Evolutionary conservation across 306 rosid genomes (phyloP).

Genomic region (Pyrus bretschneideri): DNA sequence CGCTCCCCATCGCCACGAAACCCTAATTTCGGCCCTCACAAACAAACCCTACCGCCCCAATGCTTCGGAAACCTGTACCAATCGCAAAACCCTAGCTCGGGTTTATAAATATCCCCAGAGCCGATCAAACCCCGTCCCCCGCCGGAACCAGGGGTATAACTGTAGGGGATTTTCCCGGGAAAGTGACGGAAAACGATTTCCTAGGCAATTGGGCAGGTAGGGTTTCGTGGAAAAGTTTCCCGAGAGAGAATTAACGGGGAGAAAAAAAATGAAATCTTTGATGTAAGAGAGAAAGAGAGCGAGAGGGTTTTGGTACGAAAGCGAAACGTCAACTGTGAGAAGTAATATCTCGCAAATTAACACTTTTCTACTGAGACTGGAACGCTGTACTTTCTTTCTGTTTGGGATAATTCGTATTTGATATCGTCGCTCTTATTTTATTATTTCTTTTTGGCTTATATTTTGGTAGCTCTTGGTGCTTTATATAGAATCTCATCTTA

Average conservation of each 20-base stretch:
- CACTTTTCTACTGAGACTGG: neutral
- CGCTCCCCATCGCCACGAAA: constrained; percentile 66
- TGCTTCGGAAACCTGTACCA: constrained; percentile 12
- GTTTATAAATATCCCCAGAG: neutral
- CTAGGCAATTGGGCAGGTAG: neutral
- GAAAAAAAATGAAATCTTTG: neutral
- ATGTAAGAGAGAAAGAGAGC: neutral
- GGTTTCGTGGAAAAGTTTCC: neutral
- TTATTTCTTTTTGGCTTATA: no score
- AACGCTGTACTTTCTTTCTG: no score
- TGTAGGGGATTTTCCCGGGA: neutral
- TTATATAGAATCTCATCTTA: no score
- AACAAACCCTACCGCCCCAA: neutral
- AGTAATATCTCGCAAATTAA: neutral
- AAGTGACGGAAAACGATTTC: neutral
- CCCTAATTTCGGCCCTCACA: constrained; percentile 29
- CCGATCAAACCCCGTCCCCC: neutral
- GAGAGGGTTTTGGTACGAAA: neutral
- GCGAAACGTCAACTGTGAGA: neutral
- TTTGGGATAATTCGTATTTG: no score
- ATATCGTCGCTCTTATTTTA: no score
- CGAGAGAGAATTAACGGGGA: neutral
- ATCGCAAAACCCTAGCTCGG: constrained; percentile 36
- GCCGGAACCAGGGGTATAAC: neutral
- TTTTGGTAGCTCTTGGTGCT: no score